phyloP scores from a whole-genome alignment of 352 stramenopile genomes.

The Phytopythium mirpurense region DNA sequence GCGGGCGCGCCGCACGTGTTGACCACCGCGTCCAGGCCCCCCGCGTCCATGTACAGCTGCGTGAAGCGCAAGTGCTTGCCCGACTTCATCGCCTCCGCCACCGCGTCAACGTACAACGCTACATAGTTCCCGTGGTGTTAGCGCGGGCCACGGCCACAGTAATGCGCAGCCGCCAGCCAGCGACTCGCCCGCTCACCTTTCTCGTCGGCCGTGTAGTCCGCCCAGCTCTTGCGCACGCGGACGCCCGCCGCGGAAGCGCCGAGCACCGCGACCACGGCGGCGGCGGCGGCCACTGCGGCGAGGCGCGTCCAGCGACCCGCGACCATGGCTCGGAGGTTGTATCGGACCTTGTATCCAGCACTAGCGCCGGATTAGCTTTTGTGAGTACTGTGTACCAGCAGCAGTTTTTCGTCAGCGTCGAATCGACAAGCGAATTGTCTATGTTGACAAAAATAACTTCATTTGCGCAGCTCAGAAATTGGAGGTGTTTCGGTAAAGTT shows the following conservation, averaged over 20 bases:
- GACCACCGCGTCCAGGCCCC: slow-evolving; percentile 28
- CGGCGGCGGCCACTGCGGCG: background rate
- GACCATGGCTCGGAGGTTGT: background rate
- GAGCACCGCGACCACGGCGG: background rate
- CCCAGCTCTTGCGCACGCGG: slow-evolving; percentile 32
- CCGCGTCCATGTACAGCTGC: slow-evolving; percentile 44
- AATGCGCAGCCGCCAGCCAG: too few species aligned
- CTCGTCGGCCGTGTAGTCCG: slow-evolving; percentile 18
- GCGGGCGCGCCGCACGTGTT: slow-evolving; percentile 42
- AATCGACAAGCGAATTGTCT: too few species aligned
- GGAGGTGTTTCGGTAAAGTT: too few species aligned
- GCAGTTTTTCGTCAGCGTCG: background rate
- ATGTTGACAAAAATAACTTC: too few species aligned
- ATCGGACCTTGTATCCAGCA: background rate
- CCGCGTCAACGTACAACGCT: slow-evolving; percentile 43
- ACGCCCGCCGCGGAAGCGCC: background rate
- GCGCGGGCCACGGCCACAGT: background rate
- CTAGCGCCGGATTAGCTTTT: background rate
- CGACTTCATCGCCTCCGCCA: slow-evolving; percentile 43
- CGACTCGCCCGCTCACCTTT: slow-evolving; percentile 12
- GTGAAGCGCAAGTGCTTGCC: slow-evolving; percentile 52
- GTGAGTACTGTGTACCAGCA: background rate
- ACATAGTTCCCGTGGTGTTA: background rate
- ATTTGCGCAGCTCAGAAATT: too few species aligned
- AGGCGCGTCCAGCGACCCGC: background rate